A percentile compares a stretch with the other conserved stretches of the same genome.
Conservation (phyloP, 805 yeast genomes). For the Metschnikowia aberdeeniae region DNA sequence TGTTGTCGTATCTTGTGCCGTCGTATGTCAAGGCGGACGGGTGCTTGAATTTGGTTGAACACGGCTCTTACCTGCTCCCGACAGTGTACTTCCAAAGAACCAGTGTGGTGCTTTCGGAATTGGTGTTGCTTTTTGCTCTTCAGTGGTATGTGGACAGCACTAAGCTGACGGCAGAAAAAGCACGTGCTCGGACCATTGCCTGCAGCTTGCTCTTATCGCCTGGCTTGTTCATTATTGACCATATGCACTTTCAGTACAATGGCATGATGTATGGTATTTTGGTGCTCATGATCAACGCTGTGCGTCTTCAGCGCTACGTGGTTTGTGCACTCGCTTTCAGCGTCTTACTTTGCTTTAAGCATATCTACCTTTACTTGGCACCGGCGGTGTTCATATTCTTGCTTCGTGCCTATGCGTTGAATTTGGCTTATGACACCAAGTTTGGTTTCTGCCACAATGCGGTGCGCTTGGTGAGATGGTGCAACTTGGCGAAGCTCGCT, state of each 20-base stretch:
- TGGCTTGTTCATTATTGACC: constrained; percentile 86
- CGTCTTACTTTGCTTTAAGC: constrained; percentile 84
- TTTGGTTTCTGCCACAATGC: constrained; percentile 23
- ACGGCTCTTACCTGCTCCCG: constrained; percentile 70
- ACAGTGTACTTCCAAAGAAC: constrained; percentile 77
- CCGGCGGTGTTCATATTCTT: constrained; percentile 88
- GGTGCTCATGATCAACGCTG: constrained; percentile 68
- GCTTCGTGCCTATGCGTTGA: constrained; percentile 67
- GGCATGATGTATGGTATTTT: constrained; percentile 88
- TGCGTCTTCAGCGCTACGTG: constrained; percentile 53
- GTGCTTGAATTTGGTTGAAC: constrained; percentile 61
- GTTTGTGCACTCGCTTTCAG: constrained; percentile 69
- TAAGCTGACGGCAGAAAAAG: constrained; percentile 33
- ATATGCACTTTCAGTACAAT: constrained; percentile 95
- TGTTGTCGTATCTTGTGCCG: constrained; percentile 70
- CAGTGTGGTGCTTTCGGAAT: constrained; percentile 77
- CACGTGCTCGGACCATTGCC: constrained; percentile 68
- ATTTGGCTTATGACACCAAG: constrained; percentile 29
- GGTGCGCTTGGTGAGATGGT: constrained; percentile 47
- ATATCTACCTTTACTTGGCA: constrained; percentile 86
- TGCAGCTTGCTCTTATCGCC: constrained; percentile 84
- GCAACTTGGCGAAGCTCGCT: constrained; percentile 58
- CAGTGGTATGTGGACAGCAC: constrained; percentile 65
- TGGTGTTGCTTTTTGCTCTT: constrained; percentile 62
- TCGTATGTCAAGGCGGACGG: constrained; percentile 62